Conservation (phyloP, 164 flowering plant genomes). For the Vitis rotundifolia region DNA sequence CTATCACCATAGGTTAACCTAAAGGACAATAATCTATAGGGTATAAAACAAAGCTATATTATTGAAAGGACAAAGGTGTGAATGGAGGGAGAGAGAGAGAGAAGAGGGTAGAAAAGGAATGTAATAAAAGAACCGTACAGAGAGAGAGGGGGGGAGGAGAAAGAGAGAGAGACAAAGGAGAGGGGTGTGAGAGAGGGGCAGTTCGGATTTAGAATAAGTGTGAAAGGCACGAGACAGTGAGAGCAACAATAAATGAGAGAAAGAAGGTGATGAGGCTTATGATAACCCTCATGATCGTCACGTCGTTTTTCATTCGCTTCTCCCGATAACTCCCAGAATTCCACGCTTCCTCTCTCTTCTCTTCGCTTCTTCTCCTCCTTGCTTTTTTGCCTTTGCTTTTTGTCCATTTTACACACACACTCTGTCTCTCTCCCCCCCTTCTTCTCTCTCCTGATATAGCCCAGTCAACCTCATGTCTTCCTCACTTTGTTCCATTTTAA, state of each 20-base stretch:
- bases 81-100: not conserved
- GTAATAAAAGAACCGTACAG: not conserved
- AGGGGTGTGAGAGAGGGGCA: conserved; percentile 29
- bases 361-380: not conserved
- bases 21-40: not conserved
- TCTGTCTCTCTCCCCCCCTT: conserved; percentile 5
- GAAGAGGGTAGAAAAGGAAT: not conserved
- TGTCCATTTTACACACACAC: not conserved
- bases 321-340: conserved; percentile 73
- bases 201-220: conserved; percentile 56
- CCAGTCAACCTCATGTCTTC: conserved; percentile 29
- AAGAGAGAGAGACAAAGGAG: not conserved
- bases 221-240: conserved; percentile 59
- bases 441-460: not conserved
- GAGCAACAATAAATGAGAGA: conserved; percentile 44
- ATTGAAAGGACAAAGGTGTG: no score
- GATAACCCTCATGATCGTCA: conserved; percentile 74
- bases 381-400: not conserved
- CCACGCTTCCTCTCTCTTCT: conserved; percentile 41
- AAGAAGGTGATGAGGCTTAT: conserved; percentile 40
- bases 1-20: conserved; percentile 1
- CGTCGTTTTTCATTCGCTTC: conserved; percentile 65
- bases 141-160: not conserved
- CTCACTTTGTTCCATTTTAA: conserved; percentile 24
- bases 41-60: not conserved